These are phyloP conservation scores for Selaginella tamariscina DNA, from an alignment of 75 land plant genomes.

Conservation along the genomic window DNA sequence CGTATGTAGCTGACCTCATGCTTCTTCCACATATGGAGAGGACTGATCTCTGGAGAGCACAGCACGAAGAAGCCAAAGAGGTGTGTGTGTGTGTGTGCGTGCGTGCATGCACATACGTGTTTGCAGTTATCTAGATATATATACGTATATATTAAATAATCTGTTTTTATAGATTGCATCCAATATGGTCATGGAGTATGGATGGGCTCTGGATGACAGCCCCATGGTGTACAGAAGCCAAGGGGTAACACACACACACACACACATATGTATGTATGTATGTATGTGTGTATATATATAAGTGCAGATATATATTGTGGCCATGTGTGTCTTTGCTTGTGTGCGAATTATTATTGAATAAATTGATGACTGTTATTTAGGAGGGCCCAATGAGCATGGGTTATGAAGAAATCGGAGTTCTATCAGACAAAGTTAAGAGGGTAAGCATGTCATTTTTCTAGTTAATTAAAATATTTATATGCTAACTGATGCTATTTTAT, in stretches of 20 bases:
- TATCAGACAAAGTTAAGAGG: conserved; percentile 21
- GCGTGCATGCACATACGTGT: too few relatives aligned
- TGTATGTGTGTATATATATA: too few relatives aligned
- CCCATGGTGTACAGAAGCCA: conserved; percentile 40
- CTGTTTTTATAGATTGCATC: conserved; percentile 60
- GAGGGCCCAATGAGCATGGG: not conserved
- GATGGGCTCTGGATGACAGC: conserved; percentile 90
- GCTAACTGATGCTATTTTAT: not conserved
- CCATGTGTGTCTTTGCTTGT: too few relatives aligned
- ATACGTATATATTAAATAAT: not conserved
- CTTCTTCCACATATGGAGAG: conserved; percentile 77
- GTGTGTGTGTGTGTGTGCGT: conserved; percentile 29
- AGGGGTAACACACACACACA: not conserved
- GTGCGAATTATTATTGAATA: not conserved
- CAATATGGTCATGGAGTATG: conserved; percentile 82
- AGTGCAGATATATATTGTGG: too few relatives aligned
- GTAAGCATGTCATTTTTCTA: conserved; percentile 25
- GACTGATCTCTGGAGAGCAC: conserved; percentile 48
- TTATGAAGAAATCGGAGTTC: not conserved
- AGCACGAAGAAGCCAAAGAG: conserved; percentile 71
- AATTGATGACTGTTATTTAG: not conserved
- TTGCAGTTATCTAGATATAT: too few relatives aligned
- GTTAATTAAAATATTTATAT: not conserved
- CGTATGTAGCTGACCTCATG: conserved; percentile 57
- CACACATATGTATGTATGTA: too few relatives aligned